These are phyloP conservation scores for Kwoniella bestiolae DNA, from an alignment of 768 basidiomycete genomes.

Conservation along the genomic window DNA sequence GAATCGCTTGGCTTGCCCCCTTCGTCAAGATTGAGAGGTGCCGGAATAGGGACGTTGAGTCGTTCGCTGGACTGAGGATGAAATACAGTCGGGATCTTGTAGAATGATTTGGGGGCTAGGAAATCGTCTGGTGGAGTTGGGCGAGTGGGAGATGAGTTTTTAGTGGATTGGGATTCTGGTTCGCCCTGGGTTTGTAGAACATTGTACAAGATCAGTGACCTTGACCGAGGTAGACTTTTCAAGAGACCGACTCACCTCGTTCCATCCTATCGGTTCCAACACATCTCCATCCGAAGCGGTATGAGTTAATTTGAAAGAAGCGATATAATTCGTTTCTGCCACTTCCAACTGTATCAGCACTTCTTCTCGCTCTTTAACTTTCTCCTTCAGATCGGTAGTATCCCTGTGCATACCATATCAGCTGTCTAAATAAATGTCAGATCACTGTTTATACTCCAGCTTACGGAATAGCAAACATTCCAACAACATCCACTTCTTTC, in stretches of 20 bases:
- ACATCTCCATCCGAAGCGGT: conserved; percentile 53
- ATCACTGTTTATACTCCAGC: conserved; percentile 40
- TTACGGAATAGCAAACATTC: conserved; percentile 76
- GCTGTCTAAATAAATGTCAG: too few species aligned
- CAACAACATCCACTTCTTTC: conserved; percentile 66
- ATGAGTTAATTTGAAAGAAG: conserved; percentile 65
- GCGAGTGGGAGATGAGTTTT: conserved; percentile 8
- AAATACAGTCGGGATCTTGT: conserved; percentile 3
- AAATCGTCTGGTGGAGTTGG: conserved; percentile 15
- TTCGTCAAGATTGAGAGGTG: neutral
- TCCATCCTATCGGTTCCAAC: conserved; percentile 54
- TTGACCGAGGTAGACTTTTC: too few species aligned
- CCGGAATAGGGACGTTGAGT: conserved; percentile 1
- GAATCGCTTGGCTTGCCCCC: conserved; percentile 51
- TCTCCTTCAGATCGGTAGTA: conserved; percentile 67
- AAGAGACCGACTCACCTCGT: neutral
- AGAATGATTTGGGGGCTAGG: conserved; percentile 7
- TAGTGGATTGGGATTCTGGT: neutral
- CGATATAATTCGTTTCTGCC: conserved; percentile 77
- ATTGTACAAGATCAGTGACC: neutral
- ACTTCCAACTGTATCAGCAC: conserved; percentile 79
- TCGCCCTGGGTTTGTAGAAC: too few species aligned
- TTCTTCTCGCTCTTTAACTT: conserved; percentile 75
- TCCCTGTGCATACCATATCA: conserved; percentile 63
- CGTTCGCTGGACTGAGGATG: conserved; percentile 6